Evolutionary conservation across 2,329 filamentous ascomycete genomes (phyloP).

Genomic region (Alternaria metachromatica): DNA sequence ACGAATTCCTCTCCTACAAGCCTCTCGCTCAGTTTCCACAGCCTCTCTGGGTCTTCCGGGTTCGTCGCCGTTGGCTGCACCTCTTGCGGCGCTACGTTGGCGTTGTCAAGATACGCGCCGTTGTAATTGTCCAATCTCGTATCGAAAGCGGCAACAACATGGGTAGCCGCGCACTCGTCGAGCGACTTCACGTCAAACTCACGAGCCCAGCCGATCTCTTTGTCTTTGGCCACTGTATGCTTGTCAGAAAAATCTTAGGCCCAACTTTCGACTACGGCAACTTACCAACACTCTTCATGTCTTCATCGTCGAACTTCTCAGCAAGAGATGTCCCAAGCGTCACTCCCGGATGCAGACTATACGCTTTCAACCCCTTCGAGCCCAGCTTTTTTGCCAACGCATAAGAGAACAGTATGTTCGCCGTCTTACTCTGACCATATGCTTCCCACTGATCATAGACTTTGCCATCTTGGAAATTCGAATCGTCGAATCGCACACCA

Average conservation of each 20-base stretch:
- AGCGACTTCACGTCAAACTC: constrained; percentile 33
- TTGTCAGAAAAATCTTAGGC: not conserved
- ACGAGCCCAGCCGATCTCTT: constrained; percentile 25
- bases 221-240: constrained; percentile 21
- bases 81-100: constrained; percentile 20
- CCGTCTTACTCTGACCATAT: constrained; percentile 62
- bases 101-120: constrained; percentile 37
- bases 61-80: constrained; percentile 28
- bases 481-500: constrained; percentile 54
- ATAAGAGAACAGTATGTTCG: constrained; percentile 52
- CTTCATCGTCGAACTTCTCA: constrained; percentile 24
- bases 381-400: constrained; percentile 33
- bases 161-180: constrained; percentile 40
- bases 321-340: constrained; percentile 33
- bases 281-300: constrained; percentile 28
- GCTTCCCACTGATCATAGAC: constrained; percentile 52
- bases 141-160: constrained; percentile 42
- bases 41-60: constrained; percentile 31
- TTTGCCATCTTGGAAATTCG: constrained; percentile 51
- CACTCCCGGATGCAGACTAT: constrained; percentile 41
- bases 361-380: constrained; percentile 27
- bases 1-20: constrained; percentile 37
- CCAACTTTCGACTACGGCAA: not conserved
- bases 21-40: constrained; percentile 45
- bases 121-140: constrained; percentile 30